Evolutionary conservation across 108 stramenopile species (phyloP).

Genomic region (Pseudonitzschia multiseries): DNA sequence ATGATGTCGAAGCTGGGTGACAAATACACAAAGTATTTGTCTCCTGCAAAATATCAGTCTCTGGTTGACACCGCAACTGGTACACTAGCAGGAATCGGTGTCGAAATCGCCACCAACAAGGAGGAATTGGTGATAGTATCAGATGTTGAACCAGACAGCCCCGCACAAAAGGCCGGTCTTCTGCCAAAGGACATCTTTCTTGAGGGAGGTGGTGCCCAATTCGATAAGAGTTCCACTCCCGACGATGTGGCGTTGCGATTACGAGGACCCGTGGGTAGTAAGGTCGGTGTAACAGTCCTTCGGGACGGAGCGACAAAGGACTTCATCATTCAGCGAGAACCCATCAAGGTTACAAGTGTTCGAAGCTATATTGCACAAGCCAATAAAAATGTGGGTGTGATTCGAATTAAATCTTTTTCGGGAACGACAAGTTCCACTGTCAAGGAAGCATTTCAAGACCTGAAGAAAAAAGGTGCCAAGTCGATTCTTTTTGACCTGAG

Average conservation of each 20-base stretch:
- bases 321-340: conserved; percentile 81
- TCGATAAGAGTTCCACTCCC: conserved; percentile 65
- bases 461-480: conserved; percentile 83
- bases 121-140: conserved; percentile 46
- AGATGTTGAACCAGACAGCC: conserved; percentile 79
- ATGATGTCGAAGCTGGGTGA: conserved; percentile 85
- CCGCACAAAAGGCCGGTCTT: conserved; percentile 67
- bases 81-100: conserved; percentile 79
- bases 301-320: conserved; percentile 72
- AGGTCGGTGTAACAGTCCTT: conserved; percentile 70
- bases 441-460: conserved; percentile 51
- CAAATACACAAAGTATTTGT: conserved; percentile 91
- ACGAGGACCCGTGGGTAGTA: conserved; percentile 77
- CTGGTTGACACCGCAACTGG: conserved; percentile 86
- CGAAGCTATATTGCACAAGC: conserved; percentile 52
- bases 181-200: conserved; percentile 68
- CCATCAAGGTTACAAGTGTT: conserved; percentile 87
- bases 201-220: conserved; percentile 72
- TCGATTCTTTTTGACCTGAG: conserved; percentile 83
- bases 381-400: conserved; percentile 66
- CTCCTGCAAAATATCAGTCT: conserved; percentile 91
- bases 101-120: conserved; percentile 65
- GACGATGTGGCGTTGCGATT: conserved; percentile 80
- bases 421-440: conserved; percentile 85
- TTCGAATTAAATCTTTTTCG: conserved; percentile 88